A percentile compares a stretch with the other conserved stretches of the same genome.
phyloP scores from a whole-genome alignment of 495 filamentous ascomycete genomes.

The Penicillium riverlandense region DNA sequence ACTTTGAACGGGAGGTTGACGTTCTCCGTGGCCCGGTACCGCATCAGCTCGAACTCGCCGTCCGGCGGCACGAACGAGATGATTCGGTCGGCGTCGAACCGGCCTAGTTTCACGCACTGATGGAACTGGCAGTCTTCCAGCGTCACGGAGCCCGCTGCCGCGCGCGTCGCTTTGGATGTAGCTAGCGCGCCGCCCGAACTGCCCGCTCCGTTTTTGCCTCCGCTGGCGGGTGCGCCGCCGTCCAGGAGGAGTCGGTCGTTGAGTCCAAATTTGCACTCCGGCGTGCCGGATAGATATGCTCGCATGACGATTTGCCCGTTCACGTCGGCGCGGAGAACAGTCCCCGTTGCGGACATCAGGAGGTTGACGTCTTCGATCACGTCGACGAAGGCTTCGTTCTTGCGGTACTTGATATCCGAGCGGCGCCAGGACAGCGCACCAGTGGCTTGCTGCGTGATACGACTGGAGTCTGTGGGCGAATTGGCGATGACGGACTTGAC shows the following conservation, averaged over 20 bases:
- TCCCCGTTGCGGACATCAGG: slow-evolving; percentile 93
- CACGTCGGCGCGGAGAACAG: slow-evolving; percentile 92
- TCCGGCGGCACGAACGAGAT: slow-evolving; percentile 98
- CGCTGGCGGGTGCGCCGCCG: slow-evolving; percentile 53
- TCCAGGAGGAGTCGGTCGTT: slow-evolving; percentile 94
- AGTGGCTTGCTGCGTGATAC: slow-evolving; percentile 98
- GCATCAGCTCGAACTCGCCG: slow-evolving; percentile 98
- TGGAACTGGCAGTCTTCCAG: slow-evolving; percentile 99
- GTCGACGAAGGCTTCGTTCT: slow-evolving; percentile 98
- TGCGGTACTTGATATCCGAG: slow-evolving; percentile 96
- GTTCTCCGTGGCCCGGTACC: slow-evolving; percentile 98
- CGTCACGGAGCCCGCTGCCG: slow-evolving; percentile 91
- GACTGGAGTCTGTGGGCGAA: slow-evolving; percentile 65
- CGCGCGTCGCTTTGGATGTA: slow-evolving; percentile 77
- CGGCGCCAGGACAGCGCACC: slow-evolving; percentile 95
- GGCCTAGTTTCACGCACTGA: slow-evolving; percentile 96
- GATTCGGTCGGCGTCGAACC: slow-evolving; percentile 95
- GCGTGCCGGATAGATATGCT: slow-evolving; percentile 91
- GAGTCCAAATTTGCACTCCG: slow-evolving; percentile 98
- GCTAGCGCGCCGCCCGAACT: slow-evolving; percentile 37
- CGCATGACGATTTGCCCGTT: slow-evolving; percentile 99
- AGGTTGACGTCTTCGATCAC: slow-evolving; percentile 99
- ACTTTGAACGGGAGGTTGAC: slow-evolving; percentile 99
- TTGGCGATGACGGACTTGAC: slow-evolving; percentile 91
- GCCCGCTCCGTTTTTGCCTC: slow-evolving; percentile 40